phyloP scores from a whole-genome alignment of 1,139 yeast species.

The Lizanozyma gosingica region DNA sequence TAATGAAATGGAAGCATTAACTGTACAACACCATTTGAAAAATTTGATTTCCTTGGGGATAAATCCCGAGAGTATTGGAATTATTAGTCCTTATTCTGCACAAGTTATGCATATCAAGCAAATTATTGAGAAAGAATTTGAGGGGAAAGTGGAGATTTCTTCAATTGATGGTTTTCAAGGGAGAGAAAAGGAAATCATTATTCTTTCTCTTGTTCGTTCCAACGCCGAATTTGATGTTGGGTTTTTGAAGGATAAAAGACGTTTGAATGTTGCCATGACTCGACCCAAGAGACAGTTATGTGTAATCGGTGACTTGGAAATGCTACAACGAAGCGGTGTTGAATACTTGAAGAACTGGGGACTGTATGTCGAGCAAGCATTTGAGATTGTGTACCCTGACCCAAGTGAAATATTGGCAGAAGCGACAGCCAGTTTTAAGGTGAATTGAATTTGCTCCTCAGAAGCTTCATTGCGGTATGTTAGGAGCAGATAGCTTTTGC shows the following conservation, averaged over 20 bases:
- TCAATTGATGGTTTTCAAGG: constrained; percentile 46
- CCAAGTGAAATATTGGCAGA: constrained; percentile 12
- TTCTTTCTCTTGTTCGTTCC: constrained; percentile 31
- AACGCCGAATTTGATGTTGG: constrained; percentile 59
- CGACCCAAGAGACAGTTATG: constrained; percentile 82
- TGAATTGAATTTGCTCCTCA: too few relatives aligned
- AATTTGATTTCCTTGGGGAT: constrained; percentile 42
- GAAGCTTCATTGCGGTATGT: too few relatives aligned
- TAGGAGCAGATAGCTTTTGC: too few relatives aligned
- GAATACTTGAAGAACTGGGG: constrained; percentile 60
- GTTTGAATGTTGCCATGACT: constrained; percentile 87
- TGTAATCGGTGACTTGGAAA: constrained; percentile 79
- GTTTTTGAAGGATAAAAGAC: constrained; percentile 59
- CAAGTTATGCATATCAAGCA: constrained; percentile 62
- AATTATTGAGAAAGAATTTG: constrained; percentile 19
- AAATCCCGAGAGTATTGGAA: constrained; percentile 50
- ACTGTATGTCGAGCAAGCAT: constrained; percentile 57
- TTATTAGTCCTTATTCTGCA: constrained; percentile 85
- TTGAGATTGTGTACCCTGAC: constrained; percentile 63
- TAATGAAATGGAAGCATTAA: constrained; percentile 63
- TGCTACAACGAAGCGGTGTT: constrained; percentile 28
- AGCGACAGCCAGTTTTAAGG: neutral
- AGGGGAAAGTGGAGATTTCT: constrained; percentile 25
- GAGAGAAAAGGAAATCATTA: constrained; percentile 79
- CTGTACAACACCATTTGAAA: constrained; percentile 51